Evolutionary conservation across 768 basidiomycete genomes (phyloP).

Genomic region (Psilocybe subaeruginosa): DNA sequence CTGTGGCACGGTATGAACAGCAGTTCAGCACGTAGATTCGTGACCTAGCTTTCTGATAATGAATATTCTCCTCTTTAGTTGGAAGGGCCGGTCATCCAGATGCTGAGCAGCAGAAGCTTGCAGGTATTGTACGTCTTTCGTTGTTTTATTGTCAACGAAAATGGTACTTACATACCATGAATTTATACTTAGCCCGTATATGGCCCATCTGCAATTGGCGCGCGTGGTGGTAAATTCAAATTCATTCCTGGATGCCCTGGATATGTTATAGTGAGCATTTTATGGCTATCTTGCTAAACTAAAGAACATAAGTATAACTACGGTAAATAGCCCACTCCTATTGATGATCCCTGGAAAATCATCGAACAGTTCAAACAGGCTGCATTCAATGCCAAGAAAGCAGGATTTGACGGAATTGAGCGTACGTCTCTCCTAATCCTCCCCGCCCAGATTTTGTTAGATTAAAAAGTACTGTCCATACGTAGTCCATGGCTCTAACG

Average conservation of each 20-base stretch:
- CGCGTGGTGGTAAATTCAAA: constrained; percentile 43
- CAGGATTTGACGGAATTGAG: constrained; percentile 62
- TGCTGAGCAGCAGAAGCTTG: constrained; percentile 37
- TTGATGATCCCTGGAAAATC: constrained; percentile 43
- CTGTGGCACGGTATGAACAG: neutral
- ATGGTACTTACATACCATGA: neutral
- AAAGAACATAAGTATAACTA: too few species aligned
- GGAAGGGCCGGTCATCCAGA: constrained; percentile 40
- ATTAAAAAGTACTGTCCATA: neutral
- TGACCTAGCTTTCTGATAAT: constrained; percentile 26
- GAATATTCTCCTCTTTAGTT: constrained; percentile 18
- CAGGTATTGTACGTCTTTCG: constrained; percentile 31
- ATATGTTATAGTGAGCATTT: constrained; percentile 38
- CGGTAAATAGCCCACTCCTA: constrained; percentile 37
- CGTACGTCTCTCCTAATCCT: constrained; percentile 22
- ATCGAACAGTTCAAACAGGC: constrained; percentile 44
- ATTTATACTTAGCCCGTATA: constrained; percentile 40
- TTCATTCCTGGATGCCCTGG: constrained; percentile 38
- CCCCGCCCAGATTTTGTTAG: neutral
- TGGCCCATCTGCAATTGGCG: constrained; percentile 45
- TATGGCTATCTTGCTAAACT: neutral
- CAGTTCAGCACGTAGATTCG: too few species aligned
- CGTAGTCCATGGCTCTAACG: constrained; percentile 45
- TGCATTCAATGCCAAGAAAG: constrained; percentile 49
- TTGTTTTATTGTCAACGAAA: too few species aligned